Conservation (phyloP, 345 rosid species). For the Syzygium aromaticum region DNA sequence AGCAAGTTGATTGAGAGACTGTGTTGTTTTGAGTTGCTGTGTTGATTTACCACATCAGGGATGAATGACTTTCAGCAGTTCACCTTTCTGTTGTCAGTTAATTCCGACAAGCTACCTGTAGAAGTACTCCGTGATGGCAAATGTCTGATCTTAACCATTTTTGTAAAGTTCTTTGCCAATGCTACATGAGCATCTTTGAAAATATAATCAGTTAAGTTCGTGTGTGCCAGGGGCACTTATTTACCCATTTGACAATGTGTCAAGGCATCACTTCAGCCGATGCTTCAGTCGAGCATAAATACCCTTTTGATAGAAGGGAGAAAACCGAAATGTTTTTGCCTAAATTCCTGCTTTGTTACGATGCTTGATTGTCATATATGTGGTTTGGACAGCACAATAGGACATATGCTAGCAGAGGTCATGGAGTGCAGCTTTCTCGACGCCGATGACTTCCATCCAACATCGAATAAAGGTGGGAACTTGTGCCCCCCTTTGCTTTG, state of each 20-base stretch:
- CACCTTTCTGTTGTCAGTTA: background rate
- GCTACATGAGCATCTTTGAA: background rate
- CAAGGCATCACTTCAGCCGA: background rate
- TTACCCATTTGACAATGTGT: background rate
- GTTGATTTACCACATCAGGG: background rate
- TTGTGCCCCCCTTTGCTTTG: background rate
- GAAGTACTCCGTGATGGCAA: background rate
- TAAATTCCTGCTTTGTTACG: background rate
- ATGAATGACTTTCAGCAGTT: background rate
- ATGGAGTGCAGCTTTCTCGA: constrained; percentile 60
- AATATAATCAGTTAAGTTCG: background rate
- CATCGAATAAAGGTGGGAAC: constrained; percentile 56
- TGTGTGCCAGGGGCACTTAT: background rate
- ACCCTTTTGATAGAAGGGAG: background rate
- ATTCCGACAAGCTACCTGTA: background rate
- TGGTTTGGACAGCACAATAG: constrained; percentile 46
- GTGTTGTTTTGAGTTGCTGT: background rate
- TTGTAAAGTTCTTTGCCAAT: background rate
- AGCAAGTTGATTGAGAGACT: background rate
- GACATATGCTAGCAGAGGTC: constrained; percentile 43
- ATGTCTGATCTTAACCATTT: background rate
- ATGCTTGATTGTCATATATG: background rate
- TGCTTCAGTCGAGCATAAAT: background rate
- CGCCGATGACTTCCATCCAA: constrained; percentile 81
- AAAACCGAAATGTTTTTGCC: background rate